Conservation (phyloP, 2,329 filamentous ascomycete species). For the Colletotrichum sp. region DNA sequence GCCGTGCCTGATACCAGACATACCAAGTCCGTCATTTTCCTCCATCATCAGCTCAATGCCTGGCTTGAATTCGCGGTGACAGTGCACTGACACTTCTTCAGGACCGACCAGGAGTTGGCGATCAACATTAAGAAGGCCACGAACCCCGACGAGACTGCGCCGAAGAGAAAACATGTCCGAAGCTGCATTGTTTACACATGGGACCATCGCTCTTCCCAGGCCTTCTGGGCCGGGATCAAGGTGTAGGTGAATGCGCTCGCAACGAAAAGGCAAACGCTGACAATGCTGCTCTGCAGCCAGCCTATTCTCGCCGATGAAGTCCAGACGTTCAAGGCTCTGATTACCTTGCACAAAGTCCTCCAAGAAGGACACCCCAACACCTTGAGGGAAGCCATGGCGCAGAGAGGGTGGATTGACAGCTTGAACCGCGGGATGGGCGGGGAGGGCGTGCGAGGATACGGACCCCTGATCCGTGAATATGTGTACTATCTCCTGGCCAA, state of each 20-base stretch:
- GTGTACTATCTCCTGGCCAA: constrained; percentile 95
- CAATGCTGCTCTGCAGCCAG: constrained; percentile 63
- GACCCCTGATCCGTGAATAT: constrained; percentile 93
- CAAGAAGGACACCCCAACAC: constrained; percentile 94
- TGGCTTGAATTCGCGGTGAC: neutral
- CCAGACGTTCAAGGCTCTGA: constrained; percentile 98
- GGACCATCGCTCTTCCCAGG: constrained; percentile 95
- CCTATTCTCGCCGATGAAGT: constrained; percentile 98
- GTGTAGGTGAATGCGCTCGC: constrained; percentile 67
- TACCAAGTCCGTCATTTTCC: constrained; percentile 17
- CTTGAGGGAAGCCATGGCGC: constrained; percentile 85
- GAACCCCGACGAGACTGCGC: constrained; percentile 70
- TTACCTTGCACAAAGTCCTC: constrained; percentile 95
- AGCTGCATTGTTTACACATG: constrained; percentile 98
- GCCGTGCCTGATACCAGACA: constrained; percentile 21
- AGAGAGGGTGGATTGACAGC: constrained; percentile 91
- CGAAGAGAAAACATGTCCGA: constrained; percentile 91
- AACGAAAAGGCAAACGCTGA: neutral
- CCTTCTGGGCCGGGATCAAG: constrained; percentile 99
- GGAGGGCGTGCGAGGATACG: constrained; percentile 89
- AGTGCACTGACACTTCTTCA: constrained; percentile 33
- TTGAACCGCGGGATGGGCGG: constrained; percentile 82
- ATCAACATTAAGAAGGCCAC: constrained; percentile 76
- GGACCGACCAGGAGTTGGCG: constrained; percentile 71
- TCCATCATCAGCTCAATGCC: neutral